A percentile compares a stretch with the other conserved stretches of the same genome.
Conservation (phyloP, 106 monocot species). For the Dendrobium catenatum region DNA sequence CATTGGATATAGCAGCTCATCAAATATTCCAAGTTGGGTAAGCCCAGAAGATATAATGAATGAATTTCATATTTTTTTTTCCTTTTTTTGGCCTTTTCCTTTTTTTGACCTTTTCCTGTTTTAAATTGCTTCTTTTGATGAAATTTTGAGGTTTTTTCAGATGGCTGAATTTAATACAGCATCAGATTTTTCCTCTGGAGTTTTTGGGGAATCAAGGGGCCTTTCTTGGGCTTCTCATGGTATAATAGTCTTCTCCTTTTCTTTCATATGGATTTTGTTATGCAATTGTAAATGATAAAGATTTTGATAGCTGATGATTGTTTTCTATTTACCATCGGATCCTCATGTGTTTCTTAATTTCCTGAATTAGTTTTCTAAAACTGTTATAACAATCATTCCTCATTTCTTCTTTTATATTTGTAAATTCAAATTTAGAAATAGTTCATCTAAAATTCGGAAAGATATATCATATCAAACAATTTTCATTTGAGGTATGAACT, state of each 20-base stretch:
- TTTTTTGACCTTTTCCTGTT: background rate
- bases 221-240: slow-evolving; percentile 74
- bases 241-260: slow-evolving; percentile 2
- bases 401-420: background rate
- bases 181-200: slow-evolving; percentile 49
- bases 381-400: background rate
- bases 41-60: slow-evolving; percentile 6
- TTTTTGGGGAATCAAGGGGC: slow-evolving; percentile 41
- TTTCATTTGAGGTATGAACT: background rate
- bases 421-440: background rate
- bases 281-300: background rate
- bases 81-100: background rate
- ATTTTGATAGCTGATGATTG: background rate
- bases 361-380: background rate
- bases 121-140: background rate
- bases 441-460: background rate
- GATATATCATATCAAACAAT: background rate
- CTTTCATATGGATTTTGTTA: background rate
- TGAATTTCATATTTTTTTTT: background rate
- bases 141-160: slow-evolving; percentile 21
- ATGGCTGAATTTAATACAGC: slow-evolving; percentile 62
- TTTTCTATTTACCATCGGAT: too few species aligned
- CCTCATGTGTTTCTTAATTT: too few species aligned
- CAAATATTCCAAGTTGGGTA: slow-evolving; percentile 72
- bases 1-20: slow-evolving; percentile 56